phyloP scores from a whole-genome alignment of 2,329 filamentous ascomycete species.

The Purpureocillium lavendulum region DNA sequence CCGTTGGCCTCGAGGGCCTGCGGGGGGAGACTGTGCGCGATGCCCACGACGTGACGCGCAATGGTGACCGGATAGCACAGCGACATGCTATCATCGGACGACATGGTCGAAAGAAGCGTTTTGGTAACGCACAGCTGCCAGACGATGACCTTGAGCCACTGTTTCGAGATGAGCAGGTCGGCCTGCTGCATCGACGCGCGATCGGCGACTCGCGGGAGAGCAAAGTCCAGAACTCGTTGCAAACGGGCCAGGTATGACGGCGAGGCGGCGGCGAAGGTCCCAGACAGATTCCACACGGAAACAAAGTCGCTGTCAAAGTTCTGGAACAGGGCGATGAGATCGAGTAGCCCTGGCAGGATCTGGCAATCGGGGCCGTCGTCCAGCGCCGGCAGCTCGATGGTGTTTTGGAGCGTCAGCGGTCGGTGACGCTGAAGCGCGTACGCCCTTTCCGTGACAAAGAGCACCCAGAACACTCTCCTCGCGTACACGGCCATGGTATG shows the following conservation, averaged over 20 bases:
- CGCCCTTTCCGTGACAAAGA: constrained; percentile 23
- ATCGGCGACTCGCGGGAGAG: constrained; percentile 5
- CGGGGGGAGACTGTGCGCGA: constrained; percentile 11
- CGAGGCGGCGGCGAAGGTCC: constrained; percentile 1
- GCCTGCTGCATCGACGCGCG: constrained; percentile 13
- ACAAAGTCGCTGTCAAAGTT: constrained; percentile 19
- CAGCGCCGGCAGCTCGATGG: constrained; percentile 12
- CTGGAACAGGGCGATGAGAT: constrained; percentile 17
- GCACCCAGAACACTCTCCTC: constrained; percentile 18
- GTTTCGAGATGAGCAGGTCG: constrained; percentile 14
- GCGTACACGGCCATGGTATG: constrained; percentile 8
- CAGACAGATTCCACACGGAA: constrained; percentile 15
- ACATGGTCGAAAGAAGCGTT: constrained; percentile 6
- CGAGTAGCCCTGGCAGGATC: constrained; percentile 20
- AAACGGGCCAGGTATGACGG: constrained; percentile 6
- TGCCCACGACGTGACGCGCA: constrained; percentile 15
- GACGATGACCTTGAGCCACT: constrained; percentile 18
- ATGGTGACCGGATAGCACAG: constrained; percentile 15
- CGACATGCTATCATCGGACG: constrained; percentile 15
- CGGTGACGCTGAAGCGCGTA: constrained; percentile 22
- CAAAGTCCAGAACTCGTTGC: constrained; percentile 7
- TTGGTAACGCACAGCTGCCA: constrained; percentile 19
- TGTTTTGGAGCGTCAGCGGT: constrained; percentile 15
- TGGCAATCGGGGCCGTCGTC: constrained; percentile 13
- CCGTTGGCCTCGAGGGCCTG: constrained; percentile 23